Conservation (phyloP, 1,139 yeast species). For the Lodderomyces margitis region DNA sequence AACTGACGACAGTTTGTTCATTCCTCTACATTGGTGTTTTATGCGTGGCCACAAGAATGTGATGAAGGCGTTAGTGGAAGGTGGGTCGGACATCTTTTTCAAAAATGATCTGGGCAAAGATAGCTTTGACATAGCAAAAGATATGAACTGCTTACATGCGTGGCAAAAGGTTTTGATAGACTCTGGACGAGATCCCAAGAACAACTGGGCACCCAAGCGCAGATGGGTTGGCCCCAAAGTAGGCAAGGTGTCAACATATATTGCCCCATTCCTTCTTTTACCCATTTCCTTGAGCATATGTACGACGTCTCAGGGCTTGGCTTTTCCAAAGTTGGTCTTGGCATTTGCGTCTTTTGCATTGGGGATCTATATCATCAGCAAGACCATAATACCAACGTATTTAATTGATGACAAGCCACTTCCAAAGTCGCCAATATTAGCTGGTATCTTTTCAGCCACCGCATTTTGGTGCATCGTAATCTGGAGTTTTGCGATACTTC, state of each 20-base stretch:
- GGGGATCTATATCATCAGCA: constrained; percentile 28
- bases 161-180: constrained; percentile 61
- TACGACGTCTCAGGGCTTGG: constrained; percentile 27
- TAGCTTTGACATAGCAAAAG: constrained; percentile 67
- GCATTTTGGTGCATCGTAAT: constrained; percentile 60
- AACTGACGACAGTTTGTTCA: constrained; percentile 71
- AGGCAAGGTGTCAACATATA: constrained; percentile 61
- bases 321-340: constrained; percentile 33
- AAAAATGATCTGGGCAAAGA: constrained; percentile 68
- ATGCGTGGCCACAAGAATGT: constrained; percentile 75
- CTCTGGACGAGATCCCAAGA: constrained; percentile 43
- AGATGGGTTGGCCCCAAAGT: constrained; percentile 36
- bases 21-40: constrained; percentile 90
- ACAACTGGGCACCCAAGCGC: constrained; percentile 40
- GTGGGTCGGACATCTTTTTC: constrained; percentile 68
- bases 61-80: constrained; percentile 61
- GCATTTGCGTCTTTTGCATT: constrained; percentile 23
- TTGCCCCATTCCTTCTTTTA: constrained; percentile 55
- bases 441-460: constrained; percentile 74
- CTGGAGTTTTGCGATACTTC: constrained; percentile 57
- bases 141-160: constrained; percentile 65
- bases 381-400: constrained; percentile 48
- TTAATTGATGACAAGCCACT: constrained; percentile 51
- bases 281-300: constrained; percentile 43
- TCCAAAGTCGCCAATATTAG: constrained; percentile 62